Percentiles rank a stretch among this genome's conserved stretches.
phyloP scores from a whole-genome alignment of 768 basidiomycete genomes.

The Pisolithus marmoratus region DNA sequence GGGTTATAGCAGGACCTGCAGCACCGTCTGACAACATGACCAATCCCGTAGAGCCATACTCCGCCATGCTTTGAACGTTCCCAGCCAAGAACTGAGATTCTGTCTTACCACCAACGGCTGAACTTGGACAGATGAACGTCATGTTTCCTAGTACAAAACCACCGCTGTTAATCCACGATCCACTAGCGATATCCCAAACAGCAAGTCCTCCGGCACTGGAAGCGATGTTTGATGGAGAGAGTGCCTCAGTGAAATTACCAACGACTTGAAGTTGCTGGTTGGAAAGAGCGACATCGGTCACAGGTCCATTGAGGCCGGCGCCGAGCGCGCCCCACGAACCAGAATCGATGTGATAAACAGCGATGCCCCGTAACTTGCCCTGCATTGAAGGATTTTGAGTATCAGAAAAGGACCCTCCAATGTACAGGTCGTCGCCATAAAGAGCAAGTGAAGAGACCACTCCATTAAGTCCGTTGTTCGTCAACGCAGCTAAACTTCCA shows the following conservation, averaged over 20 bases:
- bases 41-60: constrained; percentile 74
- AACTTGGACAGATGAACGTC: constrained; percentile 63
- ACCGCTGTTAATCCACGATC: constrained; percentile 67
- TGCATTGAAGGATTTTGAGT: constrained; percentile 50
- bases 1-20: constrained; percentile 51
- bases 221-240: constrained; percentile 32
- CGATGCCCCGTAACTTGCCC: constrained; percentile 54
- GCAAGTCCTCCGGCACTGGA: constrained; percentile 58
- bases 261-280: constrained; percentile 54
- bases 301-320: constrained; percentile 72
- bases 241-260: constrained; percentile 66
- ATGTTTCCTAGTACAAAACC: constrained; percentile 71
- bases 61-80: constrained; percentile 47
- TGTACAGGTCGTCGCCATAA: constrained; percentile 60
- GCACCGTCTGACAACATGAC: constrained; percentile 73
- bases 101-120: constrained; percentile 36
- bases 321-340: constrained; percentile 65
- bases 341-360: constrained; percentile 60
- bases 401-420: constrained; percentile 85
- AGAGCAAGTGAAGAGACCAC: constrained; percentile 64
- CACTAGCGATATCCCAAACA: constrained; percentile 56
- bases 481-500: constrained; percentile 46
- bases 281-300: constrained; percentile 52
- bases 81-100: constrained; percentile 64
- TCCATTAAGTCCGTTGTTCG: constrained; percentile 74